A percentile compares a stretch with the other conserved stretches of the same genome.
Evolutionary conservation across 257 asterid genomes (phyloP).

Genomic region (Knoxia roxburghii): DNA sequence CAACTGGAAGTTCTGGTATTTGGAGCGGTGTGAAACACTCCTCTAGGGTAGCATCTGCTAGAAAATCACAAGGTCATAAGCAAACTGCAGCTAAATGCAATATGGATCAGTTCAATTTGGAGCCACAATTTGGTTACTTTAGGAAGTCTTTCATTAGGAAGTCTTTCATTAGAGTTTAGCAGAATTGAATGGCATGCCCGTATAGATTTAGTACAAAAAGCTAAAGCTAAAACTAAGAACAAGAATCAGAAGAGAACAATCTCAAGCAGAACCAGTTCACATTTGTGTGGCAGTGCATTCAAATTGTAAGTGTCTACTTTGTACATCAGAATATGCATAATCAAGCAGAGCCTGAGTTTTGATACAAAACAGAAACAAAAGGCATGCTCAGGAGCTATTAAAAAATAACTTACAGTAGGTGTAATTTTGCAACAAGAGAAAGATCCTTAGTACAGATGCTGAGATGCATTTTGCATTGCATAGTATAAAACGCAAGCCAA

Average conservation of each 20-base stretch:
- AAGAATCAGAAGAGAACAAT: not conserved
- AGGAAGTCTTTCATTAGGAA: not conserved
- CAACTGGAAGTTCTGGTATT: conserved; percentile 26
- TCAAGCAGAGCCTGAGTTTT: not conserved
- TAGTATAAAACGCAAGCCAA: not conserved
- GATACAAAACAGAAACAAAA: not conserved
- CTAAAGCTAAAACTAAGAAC: not conserved
- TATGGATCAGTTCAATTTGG: not conserved
- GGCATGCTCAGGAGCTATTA: not conserved
- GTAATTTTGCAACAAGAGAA: not conserved
- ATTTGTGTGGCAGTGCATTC: not conserved
- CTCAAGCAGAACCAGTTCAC: not conserved
- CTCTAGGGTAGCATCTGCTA: conserved; percentile 35
- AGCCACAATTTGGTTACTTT: not conserved
- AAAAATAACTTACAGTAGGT: not conserved
- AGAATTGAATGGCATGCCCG: not conserved
- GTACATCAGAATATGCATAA: not conserved
- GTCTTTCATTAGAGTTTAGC: not conserved
- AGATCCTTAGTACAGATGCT: not conserved
- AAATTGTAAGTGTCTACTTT: not conserved
- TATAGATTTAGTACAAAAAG: not conserved
- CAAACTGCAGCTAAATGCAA: not conserved
- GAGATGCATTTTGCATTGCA: not conserved
- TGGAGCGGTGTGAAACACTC: conserved; percentile 28
- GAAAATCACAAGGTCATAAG: not conserved